Evolutionary conservation across 2,329 filamentous ascomycete genomes (phyloP).

Genomic region (Aspergillus melleus): DNA sequence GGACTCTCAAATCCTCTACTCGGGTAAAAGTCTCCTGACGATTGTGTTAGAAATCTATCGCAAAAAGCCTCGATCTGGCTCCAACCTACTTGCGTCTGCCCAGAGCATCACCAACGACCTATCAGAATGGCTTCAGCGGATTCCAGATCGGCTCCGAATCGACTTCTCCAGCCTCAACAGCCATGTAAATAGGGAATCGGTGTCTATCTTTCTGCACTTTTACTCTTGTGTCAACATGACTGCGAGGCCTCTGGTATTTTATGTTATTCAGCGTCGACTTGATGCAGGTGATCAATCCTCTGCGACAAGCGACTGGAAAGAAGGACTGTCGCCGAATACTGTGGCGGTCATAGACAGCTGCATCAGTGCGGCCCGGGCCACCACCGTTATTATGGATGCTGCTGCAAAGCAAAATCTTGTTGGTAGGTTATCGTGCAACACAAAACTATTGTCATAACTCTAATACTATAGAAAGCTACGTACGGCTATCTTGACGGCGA

Average conservation of each 20-base stretch:
- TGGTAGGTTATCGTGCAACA: slow-evolving; percentile 33
- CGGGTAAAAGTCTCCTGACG: slow-evolving; percentile 1
- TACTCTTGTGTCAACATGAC: slow-evolving; percentile 62
- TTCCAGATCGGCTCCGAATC: slow-evolving; percentile 51
- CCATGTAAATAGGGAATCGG: slow-evolving; percentile 49
- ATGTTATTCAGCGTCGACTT: slow-evolving; percentile 53
- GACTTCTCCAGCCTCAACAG: slow-evolving; percentile 47
- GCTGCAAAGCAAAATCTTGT: slow-evolving; percentile 53
- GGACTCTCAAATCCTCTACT: neutral
- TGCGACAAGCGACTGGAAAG: slow-evolving; percentile 47
- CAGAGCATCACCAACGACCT: slow-evolving; percentile 53
- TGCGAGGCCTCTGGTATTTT: slow-evolving; percentile 54
- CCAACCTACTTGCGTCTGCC: slow-evolving; percentile 51
- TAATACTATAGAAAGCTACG: slow-evolving; percentile 40
- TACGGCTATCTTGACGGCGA: slow-evolving; percentile 61
- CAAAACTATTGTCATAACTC: neutral
- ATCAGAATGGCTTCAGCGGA: slow-evolving; percentile 50
- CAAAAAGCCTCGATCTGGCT: slow-evolving; percentile 48
- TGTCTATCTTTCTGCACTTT: slow-evolving; percentile 56
- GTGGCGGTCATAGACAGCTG: slow-evolving; percentile 55
- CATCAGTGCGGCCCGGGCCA: slow-evolving; percentile 52
- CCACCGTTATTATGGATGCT: slow-evolving; percentile 50
- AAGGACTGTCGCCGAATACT: slow-evolving; percentile 50
- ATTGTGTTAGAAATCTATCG: slow-evolving; percentile 48
- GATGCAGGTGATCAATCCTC: slow-evolving; percentile 33